Conservation (phyloP, 805 yeast genomes). For the Ascoidea tarda region DNA sequence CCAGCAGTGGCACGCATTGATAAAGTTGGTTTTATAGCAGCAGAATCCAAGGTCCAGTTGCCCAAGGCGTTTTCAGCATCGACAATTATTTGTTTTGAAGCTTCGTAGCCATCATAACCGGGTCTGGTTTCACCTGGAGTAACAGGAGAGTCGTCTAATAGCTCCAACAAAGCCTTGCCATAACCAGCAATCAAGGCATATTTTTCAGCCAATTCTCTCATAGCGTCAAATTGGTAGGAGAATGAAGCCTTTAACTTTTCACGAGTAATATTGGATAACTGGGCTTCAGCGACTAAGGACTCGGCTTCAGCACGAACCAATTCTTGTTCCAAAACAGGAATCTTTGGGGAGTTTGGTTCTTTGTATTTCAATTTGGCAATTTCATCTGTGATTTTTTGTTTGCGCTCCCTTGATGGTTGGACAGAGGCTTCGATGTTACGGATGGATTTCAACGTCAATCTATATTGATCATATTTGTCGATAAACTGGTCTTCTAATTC, state of each 20-base stretch:
- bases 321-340: conserved; percentile 92
- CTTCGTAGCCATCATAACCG: conserved; percentile 96
- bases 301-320: conserved; percentile 98
- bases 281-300: conserved; percentile 97
- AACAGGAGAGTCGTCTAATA: conserved; percentile 91
- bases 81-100: conserved; percentile 92
- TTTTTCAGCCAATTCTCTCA: conserved; percentile 92
- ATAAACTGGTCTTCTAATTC: conserved; percentile 97
- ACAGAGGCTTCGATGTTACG: conserved; percentile 96
- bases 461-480: conserved; percentile 96
- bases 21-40: conserved; percentile 87
- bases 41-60: conserved; percentile 92
- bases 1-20: conserved; percentile 68
- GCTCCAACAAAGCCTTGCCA: conserved; percentile 93
- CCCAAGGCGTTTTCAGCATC: conserved; percentile 95
- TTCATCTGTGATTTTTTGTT: conserved; percentile 94
- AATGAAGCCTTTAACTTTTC: conserved; percentile 96
- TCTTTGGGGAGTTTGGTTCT: conserved; percentile 96
- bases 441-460: conserved; percentile 86
- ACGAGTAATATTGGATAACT: conserved; percentile 93
- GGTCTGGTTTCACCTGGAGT: conserved; percentile 99
- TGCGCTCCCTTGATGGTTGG: conserved; percentile 96
- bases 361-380: conserved; percentile 96
- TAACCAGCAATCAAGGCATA: conserved; percentile 95
- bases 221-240: conserved; percentile 91